Conservation (phyloP, 352 stramenopile species). For the Phytophthora pini region DNA sequence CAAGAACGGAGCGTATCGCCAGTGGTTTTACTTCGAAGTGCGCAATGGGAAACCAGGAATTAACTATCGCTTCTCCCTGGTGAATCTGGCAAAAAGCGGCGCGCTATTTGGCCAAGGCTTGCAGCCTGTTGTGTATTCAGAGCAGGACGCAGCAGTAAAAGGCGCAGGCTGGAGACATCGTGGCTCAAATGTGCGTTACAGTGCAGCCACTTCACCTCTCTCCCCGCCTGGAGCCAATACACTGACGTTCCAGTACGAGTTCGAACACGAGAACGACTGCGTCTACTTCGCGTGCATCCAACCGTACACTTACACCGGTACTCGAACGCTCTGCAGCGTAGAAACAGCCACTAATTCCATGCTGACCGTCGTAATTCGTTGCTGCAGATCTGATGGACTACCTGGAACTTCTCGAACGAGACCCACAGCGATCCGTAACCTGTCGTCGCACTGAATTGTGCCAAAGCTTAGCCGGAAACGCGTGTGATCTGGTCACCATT, state of each 20-base stretch:
- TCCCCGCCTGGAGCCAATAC: slow-evolving; percentile 55
- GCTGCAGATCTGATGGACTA: slow-evolving; percentile 74
- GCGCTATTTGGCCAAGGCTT: slow-evolving; percentile 85
- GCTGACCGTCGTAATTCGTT: background rate
- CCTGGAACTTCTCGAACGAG: slow-evolving; percentile 61
- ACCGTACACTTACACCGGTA: slow-evolving; percentile 90
- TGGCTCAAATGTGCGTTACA: slow-evolving; percentile 71
- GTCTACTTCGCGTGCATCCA: slow-evolving; percentile 88
- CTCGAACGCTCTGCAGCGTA: background rate
- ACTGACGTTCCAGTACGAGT: slow-evolving; percentile 78
- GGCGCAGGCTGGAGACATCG: slow-evolving; percentile 67
- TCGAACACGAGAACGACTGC: slow-evolving; percentile 67
- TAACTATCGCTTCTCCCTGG: slow-evolving; percentile 73
- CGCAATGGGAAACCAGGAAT: slow-evolving; percentile 58
- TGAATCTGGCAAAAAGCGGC: slow-evolving; percentile 85
- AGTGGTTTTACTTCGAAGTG: slow-evolving; percentile 93
- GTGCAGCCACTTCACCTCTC: slow-evolving; percentile 40
- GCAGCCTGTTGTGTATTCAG: slow-evolving; percentile 83
- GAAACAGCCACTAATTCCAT: background rate
- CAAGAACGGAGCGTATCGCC: slow-evolving; percentile 84
- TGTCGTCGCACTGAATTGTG: slow-evolving; percentile 82
- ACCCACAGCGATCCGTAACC: slow-evolving; percentile 48
- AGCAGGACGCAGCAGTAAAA: slow-evolving; percentile 48
- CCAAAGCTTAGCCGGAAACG: slow-evolving; percentile 82
- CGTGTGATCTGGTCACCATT: slow-evolving; percentile 91